phyloP scores from a whole-genome alignment of 495 filamentous ascomycete species.

The Tuber magnatum region DNA sequence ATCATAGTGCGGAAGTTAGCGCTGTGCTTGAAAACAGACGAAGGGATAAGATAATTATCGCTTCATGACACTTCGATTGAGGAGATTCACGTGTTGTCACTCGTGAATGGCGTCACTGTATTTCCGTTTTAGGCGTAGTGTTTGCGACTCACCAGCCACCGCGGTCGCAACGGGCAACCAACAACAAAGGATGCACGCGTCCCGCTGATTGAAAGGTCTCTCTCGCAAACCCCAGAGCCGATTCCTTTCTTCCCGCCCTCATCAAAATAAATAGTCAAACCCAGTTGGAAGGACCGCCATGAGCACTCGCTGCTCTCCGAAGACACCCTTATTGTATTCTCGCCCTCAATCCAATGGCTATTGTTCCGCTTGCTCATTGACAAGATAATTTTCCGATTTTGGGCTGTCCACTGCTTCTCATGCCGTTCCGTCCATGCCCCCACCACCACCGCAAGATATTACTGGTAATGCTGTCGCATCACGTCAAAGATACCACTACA shows the following conservation, averaged over 20 bases:
- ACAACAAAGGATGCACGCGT: background rate
- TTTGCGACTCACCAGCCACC: background rate
- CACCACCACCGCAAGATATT: constrained; percentile 30
- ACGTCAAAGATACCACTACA: constrained; percentile 31
- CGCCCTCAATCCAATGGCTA: background rate
- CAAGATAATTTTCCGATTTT: constrained; percentile 3
- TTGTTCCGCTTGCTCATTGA: background rate
- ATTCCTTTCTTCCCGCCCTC: background rate
- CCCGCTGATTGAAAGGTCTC: background rate
- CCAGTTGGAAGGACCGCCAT: background rate
- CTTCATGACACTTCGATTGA: too few species aligned
- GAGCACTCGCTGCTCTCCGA: background rate
- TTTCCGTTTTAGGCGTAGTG: background rate
- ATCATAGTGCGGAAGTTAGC: too few species aligned
- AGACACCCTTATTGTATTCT: background rate
- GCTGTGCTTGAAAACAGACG: too few species aligned
- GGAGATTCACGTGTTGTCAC: background rate
- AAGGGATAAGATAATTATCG: too few species aligned
- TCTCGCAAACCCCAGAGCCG: background rate
- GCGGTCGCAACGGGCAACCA: background rate
- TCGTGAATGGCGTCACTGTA: background rate
- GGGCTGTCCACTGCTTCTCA: background rate
- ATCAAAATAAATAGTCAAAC: background rate
- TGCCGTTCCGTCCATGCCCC: constrained; percentile 32
- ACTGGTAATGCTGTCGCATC: constrained; percentile 37